Evolutionary conservation across 1,284 basidiomycete genomes (phyloP).

Genomic region (Quambalaria eucalypti): DNA sequence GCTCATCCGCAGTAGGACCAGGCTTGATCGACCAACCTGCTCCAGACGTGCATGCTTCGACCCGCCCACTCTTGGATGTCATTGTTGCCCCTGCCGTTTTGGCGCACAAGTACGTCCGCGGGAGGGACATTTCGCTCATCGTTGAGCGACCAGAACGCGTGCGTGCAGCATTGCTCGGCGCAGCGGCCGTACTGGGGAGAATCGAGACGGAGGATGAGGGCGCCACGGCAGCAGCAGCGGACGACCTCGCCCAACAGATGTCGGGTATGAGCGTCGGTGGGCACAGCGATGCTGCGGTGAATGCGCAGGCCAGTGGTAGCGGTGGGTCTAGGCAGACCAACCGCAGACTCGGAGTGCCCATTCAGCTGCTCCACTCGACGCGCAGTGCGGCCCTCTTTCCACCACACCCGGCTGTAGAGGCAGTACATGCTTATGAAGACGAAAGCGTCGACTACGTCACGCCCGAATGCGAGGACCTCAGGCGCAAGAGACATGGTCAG

Average conservation of each 20-base stretch:
- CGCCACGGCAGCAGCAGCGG: constrained; percentile 6
- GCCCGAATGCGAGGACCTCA: background rate
- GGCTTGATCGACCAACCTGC: too few species aligned
- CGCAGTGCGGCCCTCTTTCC: constrained; percentile 21
- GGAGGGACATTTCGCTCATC: constrained; percentile 35
- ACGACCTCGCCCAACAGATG: constrained; percentile 21
- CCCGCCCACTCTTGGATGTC: constrained; percentile 20
- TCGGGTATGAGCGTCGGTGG: background rate
- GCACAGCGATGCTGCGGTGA: background rate
- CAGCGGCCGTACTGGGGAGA: constrained; percentile 15
- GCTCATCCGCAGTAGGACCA: too few species aligned
- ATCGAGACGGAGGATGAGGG: background rate
- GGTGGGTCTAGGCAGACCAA: too few species aligned
- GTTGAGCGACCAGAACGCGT: constrained; percentile 44
- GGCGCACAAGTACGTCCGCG: constrained; percentile 39
- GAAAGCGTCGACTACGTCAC: background rate
- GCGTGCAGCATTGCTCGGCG: constrained; percentile 35
- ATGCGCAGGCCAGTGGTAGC: too few species aligned
- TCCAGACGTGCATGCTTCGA: too few species aligned
- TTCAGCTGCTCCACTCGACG: constrained; percentile 17
- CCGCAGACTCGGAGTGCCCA: constrained; percentile 1
- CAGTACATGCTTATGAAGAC: constrained; percentile 6
- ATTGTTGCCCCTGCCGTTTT: constrained; percentile 36
- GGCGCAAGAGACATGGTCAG: background rate
- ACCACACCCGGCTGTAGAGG: constrained; percentile 20